Evolutionary conservation across 148 eudicot species (phyloP).

Genomic region (Camellia japonica): DNA sequence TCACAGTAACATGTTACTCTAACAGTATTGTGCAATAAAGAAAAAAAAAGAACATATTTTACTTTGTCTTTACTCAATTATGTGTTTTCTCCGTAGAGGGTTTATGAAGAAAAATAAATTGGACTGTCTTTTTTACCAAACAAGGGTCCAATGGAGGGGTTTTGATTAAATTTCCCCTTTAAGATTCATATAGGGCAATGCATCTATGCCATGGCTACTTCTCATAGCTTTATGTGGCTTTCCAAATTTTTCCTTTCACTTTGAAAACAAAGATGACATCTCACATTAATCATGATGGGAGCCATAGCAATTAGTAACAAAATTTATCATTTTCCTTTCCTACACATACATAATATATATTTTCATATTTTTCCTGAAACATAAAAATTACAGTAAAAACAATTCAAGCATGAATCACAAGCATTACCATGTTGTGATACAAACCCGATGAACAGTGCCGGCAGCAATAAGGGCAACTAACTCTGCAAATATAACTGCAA

Average conservation of each 20-base stretch:
- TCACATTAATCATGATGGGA: background rate
- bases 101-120: no score
- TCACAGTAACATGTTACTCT: no score
- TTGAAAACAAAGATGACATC: background rate
- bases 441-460: slow-evolving; percentile 79
- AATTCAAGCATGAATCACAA: background rate
- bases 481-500: slow-evolving; percentile 75
- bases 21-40: no score
- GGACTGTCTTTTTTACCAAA: no score
- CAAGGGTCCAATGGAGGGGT: no score
- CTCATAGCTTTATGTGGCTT: background rate
- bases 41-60: no score
- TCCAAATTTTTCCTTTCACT: background rate
- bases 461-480: slow-evolving; percentile 77
- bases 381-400: background rate
- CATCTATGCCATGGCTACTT: background rate
- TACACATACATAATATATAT: background rate
- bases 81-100: no score
- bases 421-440: slow-evolving; percentile 85
- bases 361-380: background rate
- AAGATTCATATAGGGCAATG: background rate
- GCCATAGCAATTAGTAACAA: background rate
- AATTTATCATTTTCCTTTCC: background rate
- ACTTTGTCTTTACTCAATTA: no score
- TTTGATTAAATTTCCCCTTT: no score